Base-by-base conservation (phyloP, 495 filamentous ascomycete species). In the Xylaria grammica region DNA sequence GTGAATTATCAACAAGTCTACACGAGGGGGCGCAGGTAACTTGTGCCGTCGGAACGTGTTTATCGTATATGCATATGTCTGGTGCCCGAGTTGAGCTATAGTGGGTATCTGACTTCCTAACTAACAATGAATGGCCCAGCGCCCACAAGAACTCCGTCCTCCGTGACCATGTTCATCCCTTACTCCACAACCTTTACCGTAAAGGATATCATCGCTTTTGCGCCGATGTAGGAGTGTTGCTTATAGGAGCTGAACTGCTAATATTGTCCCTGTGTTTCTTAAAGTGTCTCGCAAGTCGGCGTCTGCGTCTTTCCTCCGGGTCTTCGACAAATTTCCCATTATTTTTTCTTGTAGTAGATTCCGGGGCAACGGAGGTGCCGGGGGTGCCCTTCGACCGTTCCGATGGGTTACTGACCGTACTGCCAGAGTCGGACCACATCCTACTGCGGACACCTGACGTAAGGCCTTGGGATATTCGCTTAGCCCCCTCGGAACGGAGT, bases 201-300 rank as follows among this genome's bases (percentile, higher is more conserved):
- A 38, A 13, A 30, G 6, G 22, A 22, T 29, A 26, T 65, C 61
- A 40, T 29, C 42, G 10, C 24, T 59, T 62, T 65, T 68, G 56
- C 27, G 50, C 67, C 24, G 71, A 71, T 4, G 62, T 69, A 5
- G 71, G 69, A 13, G 65, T 69, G 29, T 65, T 68, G 20, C 24
- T 65, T 4, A 60, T 30, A 34, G 67, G 67, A 8, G 65, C 60
- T 30, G 67, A 66, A 26, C 70, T 71, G 8, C 66, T 32, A 36
- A 71, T 67, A 13, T 60, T 60, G 3, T 72, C 65, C 29, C 46
- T 69, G 20, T 44, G 50, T 30, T 64, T 66, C 38, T 67, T 61
- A 15, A 67, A 32, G 32, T 60, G 65, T 50, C 65, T 68, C 10
- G 9, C 50, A 4, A 66, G 65, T 15, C 30, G 36, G 26, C 42